Base-by-base conservation (phyloP, 495 filamentous ascomycete species). In the Hypoxylon rickii region DNA sequence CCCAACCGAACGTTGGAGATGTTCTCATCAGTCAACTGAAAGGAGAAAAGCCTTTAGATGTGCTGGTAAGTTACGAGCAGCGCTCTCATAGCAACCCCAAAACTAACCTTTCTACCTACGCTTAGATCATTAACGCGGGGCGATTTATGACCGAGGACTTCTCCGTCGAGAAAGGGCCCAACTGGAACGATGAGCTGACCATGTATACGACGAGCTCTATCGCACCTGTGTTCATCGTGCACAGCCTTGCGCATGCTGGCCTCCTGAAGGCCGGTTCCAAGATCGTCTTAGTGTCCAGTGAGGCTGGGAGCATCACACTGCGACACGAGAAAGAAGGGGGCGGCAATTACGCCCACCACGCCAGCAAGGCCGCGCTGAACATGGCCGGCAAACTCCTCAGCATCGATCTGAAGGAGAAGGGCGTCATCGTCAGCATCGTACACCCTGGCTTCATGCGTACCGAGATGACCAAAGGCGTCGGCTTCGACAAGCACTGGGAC, bases 401-500 rank as follows among this genome's bases (percentile, higher is more conserved):
- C 58, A 67, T 88, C 55, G 87, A 90, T 65, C 68, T 90, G 16
- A 84, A 85, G 66, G 75, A 79, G 0, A 73, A 83, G 34, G 82
- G 78, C 0, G 77, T 90, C 42, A 76, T 85, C 1, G 82, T 90
- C 7, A 84, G 79, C 4, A 71, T 89, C 43, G 76, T 89, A 15
- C 87, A 90, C 68, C 86, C 87, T 3, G 86, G 86, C 0, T 89
- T 89, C 65, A 88, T 90, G 86, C 71, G 86, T 40, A 89, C 86
- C 13, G 84, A 89, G 61, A 87, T 89, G 84, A 89, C 86, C 4
- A 81, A 75, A 57, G 71, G 79, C 2, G 86, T 89, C 19, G 86
- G 83, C 7, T 89, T 88, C 62, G 86, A 89, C 63, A 80, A 87
- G 62, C 88, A 75, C 58, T 88, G 82, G 80, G 85, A 88, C 67